phyloP scores from a whole-genome alignment of 116 monocot species.

The Iris pallida region DNA sequence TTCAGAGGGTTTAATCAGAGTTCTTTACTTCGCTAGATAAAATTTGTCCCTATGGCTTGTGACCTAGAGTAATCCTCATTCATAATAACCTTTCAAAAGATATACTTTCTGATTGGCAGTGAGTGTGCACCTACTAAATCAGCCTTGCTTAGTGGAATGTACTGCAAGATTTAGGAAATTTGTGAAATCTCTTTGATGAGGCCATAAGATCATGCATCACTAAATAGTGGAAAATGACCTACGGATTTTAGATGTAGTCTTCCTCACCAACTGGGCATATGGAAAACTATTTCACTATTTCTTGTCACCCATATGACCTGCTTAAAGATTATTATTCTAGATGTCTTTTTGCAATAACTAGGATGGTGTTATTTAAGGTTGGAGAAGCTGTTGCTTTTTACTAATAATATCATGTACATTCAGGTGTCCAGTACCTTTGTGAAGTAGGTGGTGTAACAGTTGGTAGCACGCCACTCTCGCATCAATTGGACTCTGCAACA shows the following conservation, averaged over 20 bases:
- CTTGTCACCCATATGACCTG: not conserved
- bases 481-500: conserved; percentile 7
- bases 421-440: conserved; percentile 34
- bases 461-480: conserved; percentile 7
- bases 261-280: not conserved
- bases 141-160: too few relatives aligned
- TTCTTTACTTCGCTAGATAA: too few relatives aligned
- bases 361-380: too few relatives aligned
- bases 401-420: not conserved
- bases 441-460: conserved; percentile 22
- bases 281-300: not conserved
- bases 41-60: too few relatives aligned
- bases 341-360: not conserved
- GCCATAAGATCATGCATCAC: too few relatives aligned
- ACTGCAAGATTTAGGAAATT: too few relatives aligned
- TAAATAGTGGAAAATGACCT: not conserved
- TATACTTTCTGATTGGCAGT: too few relatives aligned
- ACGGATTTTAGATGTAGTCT: not conserved
- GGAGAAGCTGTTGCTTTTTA: not conserved
- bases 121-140: too few relatives aligned
- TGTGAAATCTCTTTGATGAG: too few relatives aligned
- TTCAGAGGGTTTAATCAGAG: too few relatives aligned
- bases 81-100: too few relatives aligned
- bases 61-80: too few relatives aligned
- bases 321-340: not conserved